Percentiles rank a stretch among this genome's conserved stretches.
These are phyloP conservation scores for Stephania japonica DNA, from an alignment of 164 flowering plant genomes.

Conservation along the genomic window DNA sequence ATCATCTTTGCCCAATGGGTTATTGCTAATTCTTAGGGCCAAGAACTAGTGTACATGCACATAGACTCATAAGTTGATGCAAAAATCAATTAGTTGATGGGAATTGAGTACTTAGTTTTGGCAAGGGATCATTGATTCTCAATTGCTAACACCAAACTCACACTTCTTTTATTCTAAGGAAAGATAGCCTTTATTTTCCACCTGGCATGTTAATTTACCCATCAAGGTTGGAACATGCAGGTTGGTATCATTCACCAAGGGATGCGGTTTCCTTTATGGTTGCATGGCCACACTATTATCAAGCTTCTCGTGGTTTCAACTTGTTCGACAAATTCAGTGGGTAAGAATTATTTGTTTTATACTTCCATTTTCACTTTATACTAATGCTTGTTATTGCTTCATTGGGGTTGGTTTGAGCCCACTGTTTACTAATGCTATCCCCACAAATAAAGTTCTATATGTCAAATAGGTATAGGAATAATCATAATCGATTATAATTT, in stretches of 20 bases:
- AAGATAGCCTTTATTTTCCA: background rate
- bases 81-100: no score
- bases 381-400: background rate
- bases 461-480: background rate
- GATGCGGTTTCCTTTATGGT: slow-evolving; percentile 92
- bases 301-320: slow-evolving; percentile 75
- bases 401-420: background rate
- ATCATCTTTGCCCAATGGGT: no score
- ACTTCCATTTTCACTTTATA: slow-evolving; percentile 10
- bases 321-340: slow-evolving; percentile 64
- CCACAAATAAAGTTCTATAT: background rate
- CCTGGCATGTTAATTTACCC: background rate
- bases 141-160: background rate
- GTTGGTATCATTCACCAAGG: slow-evolving; percentile 69
- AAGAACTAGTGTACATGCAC: no score
- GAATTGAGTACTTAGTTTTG: no score
- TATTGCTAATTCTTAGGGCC: no score
- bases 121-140: no score
- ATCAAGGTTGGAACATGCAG: slow-evolving; percentile 31
- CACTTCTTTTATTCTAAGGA: background rate
- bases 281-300: slow-evolving; percentile 62
- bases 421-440: background rate
- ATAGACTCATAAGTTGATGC: no score
- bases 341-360: slow-evolving; percentile 37
- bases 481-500: background rate